phyloP scores from a whole-genome alignment of 2,329 filamentous ascomycete genomes.

The Aureobasidium sp. region DNA sequence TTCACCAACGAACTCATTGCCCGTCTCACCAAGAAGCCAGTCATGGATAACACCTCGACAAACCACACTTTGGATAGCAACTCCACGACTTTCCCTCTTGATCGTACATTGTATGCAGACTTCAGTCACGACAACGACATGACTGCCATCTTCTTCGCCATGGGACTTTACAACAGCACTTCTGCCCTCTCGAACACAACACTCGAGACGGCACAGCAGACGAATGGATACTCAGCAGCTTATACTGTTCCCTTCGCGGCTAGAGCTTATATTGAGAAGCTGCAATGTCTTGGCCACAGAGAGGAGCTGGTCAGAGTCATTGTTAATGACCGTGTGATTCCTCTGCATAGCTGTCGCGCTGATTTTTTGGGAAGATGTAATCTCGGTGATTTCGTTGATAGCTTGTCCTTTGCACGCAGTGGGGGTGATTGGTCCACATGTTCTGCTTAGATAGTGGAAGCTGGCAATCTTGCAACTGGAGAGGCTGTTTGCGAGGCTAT shows the following conservation, averaged over 20 bases:
- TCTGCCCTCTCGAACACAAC: slow-evolving; percentile 40
- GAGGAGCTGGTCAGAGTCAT: slow-evolving; percentile 73
- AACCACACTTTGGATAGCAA: slow-evolving; percentile 70
- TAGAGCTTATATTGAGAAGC: slow-evolving; percentile 81
- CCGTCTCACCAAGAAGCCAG: slow-evolving; percentile 61
- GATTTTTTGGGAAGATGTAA: slow-evolving; percentile 66
- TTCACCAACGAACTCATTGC: slow-evolving; percentile 84
- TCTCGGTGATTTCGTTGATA: slow-evolving; percentile 63
- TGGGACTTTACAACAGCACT: slow-evolving; percentile 70
- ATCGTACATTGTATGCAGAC: slow-evolving; percentile 66
- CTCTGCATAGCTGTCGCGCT: slow-evolving; percentile 60
- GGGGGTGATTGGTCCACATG: slow-evolving; percentile 72
- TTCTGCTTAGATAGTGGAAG: slow-evolving; percentile 23
- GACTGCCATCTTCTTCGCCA: slow-evolving; percentile 64
- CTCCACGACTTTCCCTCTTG: slow-evolving; percentile 65
- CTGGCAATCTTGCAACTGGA: neutral
- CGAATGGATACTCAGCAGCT: slow-evolving; percentile 64
- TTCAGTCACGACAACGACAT: slow-evolving; percentile 92
- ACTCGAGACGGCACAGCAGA: slow-evolving; percentile 45
- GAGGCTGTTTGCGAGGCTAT: neutral
- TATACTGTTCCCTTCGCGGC: slow-evolving; percentile 79
- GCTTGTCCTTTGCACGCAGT: slow-evolving; percentile 62
- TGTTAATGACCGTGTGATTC: slow-evolving; percentile 76
- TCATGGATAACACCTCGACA: slow-evolving; percentile 65
- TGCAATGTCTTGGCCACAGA: slow-evolving; percentile 54